Evolutionary conservation across 257 asterid species (phyloP).

Genomic region (Nicotiana knightiana): DNA sequence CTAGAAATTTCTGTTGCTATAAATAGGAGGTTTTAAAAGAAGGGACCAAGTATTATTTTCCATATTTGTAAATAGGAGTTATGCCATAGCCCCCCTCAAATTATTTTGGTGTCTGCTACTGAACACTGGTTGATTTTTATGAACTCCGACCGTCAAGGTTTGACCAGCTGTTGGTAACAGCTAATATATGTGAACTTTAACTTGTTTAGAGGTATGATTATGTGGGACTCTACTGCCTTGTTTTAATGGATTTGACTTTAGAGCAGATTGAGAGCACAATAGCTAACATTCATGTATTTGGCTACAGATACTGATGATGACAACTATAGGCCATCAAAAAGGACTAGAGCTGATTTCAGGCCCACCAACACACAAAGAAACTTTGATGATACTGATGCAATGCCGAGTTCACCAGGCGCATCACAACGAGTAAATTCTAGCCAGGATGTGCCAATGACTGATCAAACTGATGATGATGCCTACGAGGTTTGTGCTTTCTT

Average conservation of each 20-base stretch:
- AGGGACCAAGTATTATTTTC: not conserved
- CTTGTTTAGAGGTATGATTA: not conserved
- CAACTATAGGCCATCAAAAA: constrained; percentile 69
- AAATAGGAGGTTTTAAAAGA: not conserved
- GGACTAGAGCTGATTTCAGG: constrained; percentile 64
- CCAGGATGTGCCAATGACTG: constrained; percentile 85
- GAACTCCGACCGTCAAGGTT: not conserved
- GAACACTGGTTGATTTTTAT: not conserved
- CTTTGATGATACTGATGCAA: constrained; percentile 67
- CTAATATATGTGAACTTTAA: not conserved
- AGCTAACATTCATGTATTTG: not conserved
- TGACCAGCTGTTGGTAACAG: not conserved
- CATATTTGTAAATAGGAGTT: not conserved
- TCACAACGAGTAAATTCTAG: constrained; percentile 54
- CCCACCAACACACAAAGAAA: constrained; percentile 36
- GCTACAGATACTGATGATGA: constrained; percentile 88
- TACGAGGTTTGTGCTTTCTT: constrained; percentile 46
- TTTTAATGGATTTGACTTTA: not conserved
- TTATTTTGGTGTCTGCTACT: not conserved
- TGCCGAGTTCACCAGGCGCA: constrained; percentile 74
- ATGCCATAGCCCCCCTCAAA: not conserved
- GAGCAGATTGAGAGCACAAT: not conserved
- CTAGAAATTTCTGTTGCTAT: too few relatives aligned
- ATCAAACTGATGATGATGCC: constrained; percentile 78
- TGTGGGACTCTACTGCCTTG: not conserved